These are phyloP conservation scores for Teunomyces funiuensis DNA, from an alignment of 805 yeast genomes.

Conservation along the genomic window DNA sequence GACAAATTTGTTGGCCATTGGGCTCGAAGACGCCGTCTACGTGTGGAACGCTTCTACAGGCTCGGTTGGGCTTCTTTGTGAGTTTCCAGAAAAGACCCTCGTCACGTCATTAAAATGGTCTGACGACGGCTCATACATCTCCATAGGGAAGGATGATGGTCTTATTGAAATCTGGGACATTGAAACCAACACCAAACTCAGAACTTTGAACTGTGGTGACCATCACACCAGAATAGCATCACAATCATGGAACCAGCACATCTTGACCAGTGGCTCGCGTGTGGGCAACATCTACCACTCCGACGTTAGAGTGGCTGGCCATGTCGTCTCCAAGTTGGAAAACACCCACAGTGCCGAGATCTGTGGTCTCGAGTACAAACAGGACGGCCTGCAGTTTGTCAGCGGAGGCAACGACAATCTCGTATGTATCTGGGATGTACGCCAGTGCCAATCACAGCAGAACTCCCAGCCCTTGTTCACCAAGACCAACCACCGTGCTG, in stretches of 20 bases:
- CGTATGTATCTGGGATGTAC: constrained; percentile 90
- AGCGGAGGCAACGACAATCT: constrained; percentile 94
- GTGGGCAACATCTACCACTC: constrained; percentile 82
- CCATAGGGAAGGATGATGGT: constrained; percentile 84
- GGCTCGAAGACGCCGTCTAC: constrained; percentile 78
- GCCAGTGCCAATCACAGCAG: constrained; percentile 39
- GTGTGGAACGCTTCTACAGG: constrained; percentile 92
- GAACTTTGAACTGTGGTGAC: constrained; percentile 75
- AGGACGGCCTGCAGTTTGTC: constrained; percentile 82
- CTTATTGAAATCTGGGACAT: constrained; percentile 91
- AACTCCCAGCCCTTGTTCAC: constrained; percentile 59
- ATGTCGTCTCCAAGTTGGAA: constrained; percentile 57
- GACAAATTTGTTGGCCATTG: constrained; percentile 81
- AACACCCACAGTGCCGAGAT: constrained; percentile 76
- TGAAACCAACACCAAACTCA: constrained; percentile 66
- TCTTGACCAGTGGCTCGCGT: constrained; percentile 83
- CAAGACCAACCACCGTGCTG: constrained; percentile 83
- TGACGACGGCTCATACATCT: constrained; percentile 80
- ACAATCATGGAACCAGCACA: constrained; percentile 80
- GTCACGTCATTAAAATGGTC: constrained; percentile 87
- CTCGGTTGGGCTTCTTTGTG: constrained; percentile 66
- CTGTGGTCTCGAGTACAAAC: constrained; percentile 85
- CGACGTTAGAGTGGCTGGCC: constrained; percentile 84
- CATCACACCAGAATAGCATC: constrained; percentile 71
- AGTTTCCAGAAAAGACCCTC: constrained; percentile 44